Evolutionary conservation across 192 early-diverging fungal species (phyloP).

Genomic region (Funneliformis geosporum): DNA sequence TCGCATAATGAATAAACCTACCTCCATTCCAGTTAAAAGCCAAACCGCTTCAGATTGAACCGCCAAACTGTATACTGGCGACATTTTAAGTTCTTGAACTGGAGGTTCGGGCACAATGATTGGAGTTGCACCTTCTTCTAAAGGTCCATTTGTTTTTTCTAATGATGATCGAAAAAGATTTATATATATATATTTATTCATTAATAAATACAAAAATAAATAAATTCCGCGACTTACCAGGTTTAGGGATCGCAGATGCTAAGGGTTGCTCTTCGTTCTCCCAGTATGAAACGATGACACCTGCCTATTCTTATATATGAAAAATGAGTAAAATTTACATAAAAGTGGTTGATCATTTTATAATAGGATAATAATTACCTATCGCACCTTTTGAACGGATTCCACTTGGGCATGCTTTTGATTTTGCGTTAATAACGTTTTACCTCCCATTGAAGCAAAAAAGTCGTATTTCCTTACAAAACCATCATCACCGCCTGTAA

Average conservation of each 20-base stretch:
- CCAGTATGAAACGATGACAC: conserved; percentile 78
- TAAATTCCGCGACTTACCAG: background rate
- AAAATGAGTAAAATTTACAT: background rate
- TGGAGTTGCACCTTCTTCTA: conserved; percentile 26
- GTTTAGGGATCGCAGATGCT: background rate
- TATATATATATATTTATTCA: background rate
- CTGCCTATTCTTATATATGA: conserved; percentile 50
- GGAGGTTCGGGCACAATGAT: conserved; percentile 1
- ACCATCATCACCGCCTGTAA: conserved; percentile 90
- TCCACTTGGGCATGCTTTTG: conserved; percentile 88
- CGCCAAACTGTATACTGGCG: conserved; percentile 89
- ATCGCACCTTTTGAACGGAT: conserved; percentile 70
- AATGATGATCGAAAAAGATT: background rate
- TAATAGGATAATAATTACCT: conserved; percentile 5
- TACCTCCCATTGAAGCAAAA: conserved; percentile 81
- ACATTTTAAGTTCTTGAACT: conserved; percentile 63
- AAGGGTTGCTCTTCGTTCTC: conserved; percentile 76
- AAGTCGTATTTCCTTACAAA: conserved; percentile 95
- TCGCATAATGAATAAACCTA: conserved; percentile 31
- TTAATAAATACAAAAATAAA: background rate
- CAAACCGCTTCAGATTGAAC: conserved; percentile 93
- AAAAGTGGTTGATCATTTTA: background rate
- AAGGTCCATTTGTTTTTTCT: conserved; percentile 23
- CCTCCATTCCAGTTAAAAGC: conserved; percentile 75
- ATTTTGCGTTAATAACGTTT: conserved; percentile 74